Base-by-base conservation (phyloP, 495 filamentous ascomycete species). In the Annulohypoxylon maeteangense region DNA sequence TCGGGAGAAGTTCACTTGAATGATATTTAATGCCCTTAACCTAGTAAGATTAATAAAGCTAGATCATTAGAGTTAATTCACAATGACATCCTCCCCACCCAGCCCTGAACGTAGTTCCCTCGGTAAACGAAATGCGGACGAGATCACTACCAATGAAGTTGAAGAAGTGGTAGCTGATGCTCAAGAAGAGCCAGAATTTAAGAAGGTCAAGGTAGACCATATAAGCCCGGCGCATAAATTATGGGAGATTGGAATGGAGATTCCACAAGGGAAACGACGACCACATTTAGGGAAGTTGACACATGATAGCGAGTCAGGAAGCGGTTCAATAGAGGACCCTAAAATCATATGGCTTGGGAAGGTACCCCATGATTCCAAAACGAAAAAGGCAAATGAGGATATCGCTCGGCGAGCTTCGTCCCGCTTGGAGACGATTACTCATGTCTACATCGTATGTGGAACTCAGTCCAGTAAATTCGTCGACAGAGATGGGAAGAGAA, bases 401-500 rank as follows among this genome's bases (percentile, higher is more conserved):
- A 44, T 74, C 14, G 61, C 51, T 38, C 42, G 62, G 6, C 18
- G 32, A 48, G 51, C 59, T 14, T 66, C 66, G 20, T 7, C 18
- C 11, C 25, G 40, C 11, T 40, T 73, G 3, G 10, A 25, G 11
- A 14, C 1, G 3, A 42, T 74, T 22, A 70, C 71, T n/a, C 66
- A 74, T 29, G 7, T 74, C 11, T 74, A 74, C n/a, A 70, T 74
- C 10, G 47, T 57, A 50, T 62, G 51, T 22, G 57, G 40, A 25
- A 8, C 57, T 5, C 66, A 63, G 27, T 29, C 62, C 25, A 63
- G 3, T 29, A 74, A 47, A 57, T 70, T 53, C n/a, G 36, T 74
- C 3, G 57, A 74, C 16, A 58, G 67, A 51, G 62, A 74, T 14
- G 57, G 67, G 4, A 67, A 67, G 31, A 42, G 67, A 22, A 66